Percentiles rank a stretch among this genome's conserved stretches.
These are phyloP conservation scores for Aureobasidium pullulans DNA, from an alignment of 2,329 filamentous ascomycete genomes.

Conservation along the genomic window DNA sequence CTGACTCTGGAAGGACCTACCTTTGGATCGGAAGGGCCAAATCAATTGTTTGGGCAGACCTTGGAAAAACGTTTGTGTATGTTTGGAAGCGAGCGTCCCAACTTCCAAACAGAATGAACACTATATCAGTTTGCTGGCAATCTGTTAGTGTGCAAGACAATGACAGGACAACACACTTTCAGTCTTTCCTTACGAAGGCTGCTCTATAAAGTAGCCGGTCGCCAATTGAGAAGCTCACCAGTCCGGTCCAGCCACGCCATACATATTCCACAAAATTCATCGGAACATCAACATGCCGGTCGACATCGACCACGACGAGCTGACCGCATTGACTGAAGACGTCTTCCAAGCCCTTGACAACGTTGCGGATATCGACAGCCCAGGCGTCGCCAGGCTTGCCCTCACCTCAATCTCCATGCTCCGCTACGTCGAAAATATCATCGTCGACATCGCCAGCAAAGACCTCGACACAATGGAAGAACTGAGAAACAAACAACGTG, in stretches of 20 bases:
- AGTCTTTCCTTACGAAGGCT: too few relatives aligned
- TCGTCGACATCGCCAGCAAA: neutral
- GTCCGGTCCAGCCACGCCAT: neutral
- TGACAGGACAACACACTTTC: too few relatives aligned
- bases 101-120: too few relatives aligned
- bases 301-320: neutral
- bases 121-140: too few relatives aligned
- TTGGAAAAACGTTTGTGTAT: too few relatives aligned
- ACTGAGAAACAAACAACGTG: neutral
- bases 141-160: too few relatives aligned
- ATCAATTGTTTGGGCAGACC: too few relatives aligned
- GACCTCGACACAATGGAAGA: neutral
- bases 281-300: neutral
- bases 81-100: too few relatives aligned
- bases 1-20: too few relatives aligned
- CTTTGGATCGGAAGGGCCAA: too few relatives aligned
- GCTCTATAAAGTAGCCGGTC: too few relatives aligned
- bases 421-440: neutral
- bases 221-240: too few relatives aligned
- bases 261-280: neutral
- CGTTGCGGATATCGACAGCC: neutral
- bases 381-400: neutral
- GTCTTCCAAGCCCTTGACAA: neutral
- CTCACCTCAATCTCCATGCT: constrained; percentile 1
- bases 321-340: neutral